phyloP scores from a whole-genome alignment of 139 green algal genomes.

The Zygnema cylindricum region DNA sequence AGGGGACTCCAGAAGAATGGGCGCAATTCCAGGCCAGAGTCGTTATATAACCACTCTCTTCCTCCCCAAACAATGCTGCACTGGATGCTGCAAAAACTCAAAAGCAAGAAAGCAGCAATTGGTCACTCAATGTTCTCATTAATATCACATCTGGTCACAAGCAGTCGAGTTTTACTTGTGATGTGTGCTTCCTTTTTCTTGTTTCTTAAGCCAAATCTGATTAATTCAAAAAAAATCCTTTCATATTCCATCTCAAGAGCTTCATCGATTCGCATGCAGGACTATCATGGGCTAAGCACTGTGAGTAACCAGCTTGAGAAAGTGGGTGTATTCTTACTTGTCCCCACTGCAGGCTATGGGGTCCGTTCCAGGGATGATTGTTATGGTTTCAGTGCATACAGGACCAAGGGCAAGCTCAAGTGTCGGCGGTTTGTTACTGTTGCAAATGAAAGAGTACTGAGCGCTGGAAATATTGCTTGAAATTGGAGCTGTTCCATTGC shows the following conservation, averaged over 20 bases:
- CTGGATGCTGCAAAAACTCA: not conserved
- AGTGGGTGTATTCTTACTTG: too few relatives aligned
- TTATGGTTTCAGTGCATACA: not conserved
- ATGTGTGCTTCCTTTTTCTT: too few relatives aligned
- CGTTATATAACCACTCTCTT: not conserved
- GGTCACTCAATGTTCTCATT: too few relatives aligned
- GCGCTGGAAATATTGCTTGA: not conserved
- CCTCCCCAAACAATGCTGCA: slow-evolving; percentile 6
- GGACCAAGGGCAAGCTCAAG: not conserved
- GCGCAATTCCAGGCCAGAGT: not conserved
- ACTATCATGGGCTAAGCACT: too few relatives aligned
- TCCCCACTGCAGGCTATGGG: not conserved
- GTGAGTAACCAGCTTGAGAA: too few relatives aligned
- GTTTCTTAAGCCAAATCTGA: too few relatives aligned
- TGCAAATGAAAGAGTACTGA: not conserved
- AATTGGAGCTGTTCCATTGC: not conserved
- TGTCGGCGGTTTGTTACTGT: not conserved
- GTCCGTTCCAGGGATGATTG: not conserved
- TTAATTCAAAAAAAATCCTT: too few relatives aligned
- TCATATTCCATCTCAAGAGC: too few relatives aligned
- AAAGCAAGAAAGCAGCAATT: too few relatives aligned
- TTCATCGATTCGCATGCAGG: too few relatives aligned
- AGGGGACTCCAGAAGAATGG: not conserved
- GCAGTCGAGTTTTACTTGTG: too few relatives aligned
- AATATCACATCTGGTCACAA: too few relatives aligned